These are phyloP conservation scores for Mimosa bimucronata DNA, from an alignment of 306 rosid species.

Conservation along the genomic window DNA sequence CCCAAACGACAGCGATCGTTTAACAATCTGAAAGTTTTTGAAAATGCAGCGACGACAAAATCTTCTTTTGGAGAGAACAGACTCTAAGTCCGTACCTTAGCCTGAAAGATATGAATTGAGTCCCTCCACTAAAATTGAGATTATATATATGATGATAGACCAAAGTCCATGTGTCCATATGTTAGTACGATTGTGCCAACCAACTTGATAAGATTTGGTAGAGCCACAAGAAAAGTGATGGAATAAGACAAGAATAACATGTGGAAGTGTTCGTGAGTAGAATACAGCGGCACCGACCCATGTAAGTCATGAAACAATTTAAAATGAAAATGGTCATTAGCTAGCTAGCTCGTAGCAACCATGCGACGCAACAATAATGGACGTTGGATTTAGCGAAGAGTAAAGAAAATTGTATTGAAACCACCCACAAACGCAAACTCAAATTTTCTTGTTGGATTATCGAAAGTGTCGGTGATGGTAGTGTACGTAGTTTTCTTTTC, in stretches of 20 bases:
- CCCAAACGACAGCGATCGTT: neutral
- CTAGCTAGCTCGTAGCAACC: neutral
- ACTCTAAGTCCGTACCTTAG: neutral
- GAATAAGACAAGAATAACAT: constrained; percentile 40
- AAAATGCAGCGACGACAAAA: neutral
- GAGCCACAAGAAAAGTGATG: constrained; percentile 24
- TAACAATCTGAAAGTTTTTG: neutral
- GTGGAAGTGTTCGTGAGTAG: constrained; percentile 33
- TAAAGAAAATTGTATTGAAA: neutral
- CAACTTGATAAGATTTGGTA: constrained; percentile 13
- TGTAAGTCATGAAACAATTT: neutral
- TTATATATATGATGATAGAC: neutral
- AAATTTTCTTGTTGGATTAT: neutral
- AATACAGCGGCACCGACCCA: neutral
- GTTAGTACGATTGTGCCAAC: neutral
- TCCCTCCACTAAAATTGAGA: neutral
- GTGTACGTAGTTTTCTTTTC: neutral
- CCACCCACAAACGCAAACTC: neutral
- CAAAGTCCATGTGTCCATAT: neutral
- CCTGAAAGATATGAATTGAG: neutral
- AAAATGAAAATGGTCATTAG: neutral
- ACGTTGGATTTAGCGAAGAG: neutral
- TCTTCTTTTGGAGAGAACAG: neutral
- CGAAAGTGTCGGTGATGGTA: neutral
- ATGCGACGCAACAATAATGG: neutral